Evolutionary conservation across 305 asterid species (phyloP).

Genomic region (Plantago lanceolata): DNA sequence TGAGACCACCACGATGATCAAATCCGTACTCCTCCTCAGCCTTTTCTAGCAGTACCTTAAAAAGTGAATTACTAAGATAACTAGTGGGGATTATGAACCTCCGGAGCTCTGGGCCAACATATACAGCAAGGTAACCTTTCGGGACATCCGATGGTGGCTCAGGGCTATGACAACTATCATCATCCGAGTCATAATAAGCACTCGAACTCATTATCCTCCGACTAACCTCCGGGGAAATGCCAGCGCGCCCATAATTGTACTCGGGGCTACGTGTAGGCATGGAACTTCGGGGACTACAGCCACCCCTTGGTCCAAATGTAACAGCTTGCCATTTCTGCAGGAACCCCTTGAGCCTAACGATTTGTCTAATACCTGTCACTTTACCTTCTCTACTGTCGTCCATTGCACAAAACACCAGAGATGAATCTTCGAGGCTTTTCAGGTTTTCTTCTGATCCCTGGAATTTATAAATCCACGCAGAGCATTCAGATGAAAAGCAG

Average conservation of each 20-base stretch:
- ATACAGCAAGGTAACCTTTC: constrained; percentile 56
- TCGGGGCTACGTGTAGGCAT: background rate
- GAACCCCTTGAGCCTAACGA: constrained; percentile 53
- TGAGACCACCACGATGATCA: constrained; percentile 61
- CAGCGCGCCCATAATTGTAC: constrained; percentile 22
- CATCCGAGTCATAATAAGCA: constrained; percentile 45
- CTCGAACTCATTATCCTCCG: constrained; percentile 36
- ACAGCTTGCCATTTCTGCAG: constrained; percentile 59
- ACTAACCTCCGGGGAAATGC: constrained; percentile 54
- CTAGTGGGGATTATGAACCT: constrained; percentile 64
- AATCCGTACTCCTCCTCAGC: constrained; percentile 78
- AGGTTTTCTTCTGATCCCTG: background rate
- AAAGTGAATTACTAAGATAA: constrained; percentile 58
- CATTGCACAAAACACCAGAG: constrained; percentile 31
- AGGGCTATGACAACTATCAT: constrained; percentile 55
- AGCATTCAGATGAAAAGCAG: constrained; percentile 18
- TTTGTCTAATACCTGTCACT: constrained; percentile 59
- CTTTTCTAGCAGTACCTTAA: constrained; percentile 59
- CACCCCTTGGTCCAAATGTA: constrained; percentile 35
- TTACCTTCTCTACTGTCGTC: constrained; percentile 41
- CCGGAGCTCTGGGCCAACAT: constrained; percentile 61
- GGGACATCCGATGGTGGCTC: constrained; percentile 62
- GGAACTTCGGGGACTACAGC: constrained; percentile 16
- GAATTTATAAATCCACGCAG: background rate
- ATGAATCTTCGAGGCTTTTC: constrained; percentile 1